phyloP scores from a whole-genome alignment of 2,329 filamentous ascomycete species.

The Remersonia thermophila region DNA sequence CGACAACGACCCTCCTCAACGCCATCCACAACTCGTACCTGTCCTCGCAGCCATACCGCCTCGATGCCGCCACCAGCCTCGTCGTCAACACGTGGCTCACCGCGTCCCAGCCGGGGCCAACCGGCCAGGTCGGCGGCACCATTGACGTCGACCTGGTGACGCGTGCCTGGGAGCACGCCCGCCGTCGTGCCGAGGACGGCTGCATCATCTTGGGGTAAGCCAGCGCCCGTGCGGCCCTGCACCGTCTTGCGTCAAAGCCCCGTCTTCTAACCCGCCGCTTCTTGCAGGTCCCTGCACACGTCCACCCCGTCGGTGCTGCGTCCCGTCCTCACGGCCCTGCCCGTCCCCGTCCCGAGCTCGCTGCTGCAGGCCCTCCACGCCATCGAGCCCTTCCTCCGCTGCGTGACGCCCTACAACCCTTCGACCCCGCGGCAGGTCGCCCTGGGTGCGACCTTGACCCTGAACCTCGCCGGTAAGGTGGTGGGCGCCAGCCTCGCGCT shows the following conservation, averaged over 20 bases:
- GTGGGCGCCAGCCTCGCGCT: conserved; percentile 64
- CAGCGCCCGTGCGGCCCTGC: conserved; percentile 7
- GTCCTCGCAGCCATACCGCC: conserved; percentile 65
- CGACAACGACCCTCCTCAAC: conserved; percentile 86
- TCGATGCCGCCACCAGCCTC: conserved; percentile 82
- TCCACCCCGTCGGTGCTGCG: conserved; percentile 75
- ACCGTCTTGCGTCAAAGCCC: no score
- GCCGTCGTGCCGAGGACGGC: conserved; percentile 86
- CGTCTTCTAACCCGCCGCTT: not conserved
- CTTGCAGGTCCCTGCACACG: conserved; percentile 65
- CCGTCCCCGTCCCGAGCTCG: conserved; percentile 62
- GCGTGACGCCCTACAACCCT: conserved; percentile 82
- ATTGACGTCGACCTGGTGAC: conserved; percentile 68
- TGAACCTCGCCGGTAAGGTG: conserved; percentile 70
- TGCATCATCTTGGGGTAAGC: conserved; percentile 79
- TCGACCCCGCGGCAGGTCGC: conserved; percentile 69
- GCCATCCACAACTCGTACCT: conserved; percentile 82
- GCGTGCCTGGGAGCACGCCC: conserved; percentile 91
- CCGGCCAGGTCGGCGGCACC: conserved; percentile 61
- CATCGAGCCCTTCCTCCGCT: conserved; percentile 73
- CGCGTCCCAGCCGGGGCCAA: conserved; percentile 54
- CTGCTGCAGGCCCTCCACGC: conserved; percentile 71
- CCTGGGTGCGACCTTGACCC: conserved; percentile 66
- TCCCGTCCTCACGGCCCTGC: conserved; percentile 71
- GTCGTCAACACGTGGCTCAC: conserved; percentile 95